Evolutionary conservation across 352 stramenopile species (phyloP).

Genomic region (Globisporangium paddicum): DNA sequence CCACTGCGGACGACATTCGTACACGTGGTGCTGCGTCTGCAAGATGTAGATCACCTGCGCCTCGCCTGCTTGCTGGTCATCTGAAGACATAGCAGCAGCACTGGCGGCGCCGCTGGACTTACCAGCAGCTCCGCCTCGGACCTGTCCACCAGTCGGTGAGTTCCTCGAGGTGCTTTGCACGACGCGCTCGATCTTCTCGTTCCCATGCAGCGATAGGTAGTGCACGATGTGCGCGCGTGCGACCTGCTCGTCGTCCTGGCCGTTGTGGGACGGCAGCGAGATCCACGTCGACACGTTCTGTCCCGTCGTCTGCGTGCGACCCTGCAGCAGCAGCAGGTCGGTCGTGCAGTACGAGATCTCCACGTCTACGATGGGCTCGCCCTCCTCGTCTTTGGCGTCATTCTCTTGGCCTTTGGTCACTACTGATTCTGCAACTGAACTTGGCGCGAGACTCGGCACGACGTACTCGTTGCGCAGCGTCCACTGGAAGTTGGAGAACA

Average conservation of each 20-base stretch:
- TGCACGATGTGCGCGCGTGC: slow-evolving; percentile 76
- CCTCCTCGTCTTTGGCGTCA: background rate
- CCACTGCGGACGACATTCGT: slow-evolving; percentile 84
- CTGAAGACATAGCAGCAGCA: background rate
- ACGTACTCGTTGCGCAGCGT: slow-evolving; percentile 61
- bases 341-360: slow-evolving; percentile 78
- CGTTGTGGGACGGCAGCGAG: slow-evolving; percentile 69
- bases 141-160: background rate
- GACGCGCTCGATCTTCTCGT: slow-evolving; percentile 69
- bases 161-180: slow-evolving; percentile 51
- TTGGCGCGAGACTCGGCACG: slow-evolving; percentile 44
- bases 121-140: background rate
- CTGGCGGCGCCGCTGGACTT: background rate
- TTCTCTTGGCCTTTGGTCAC: background rate
- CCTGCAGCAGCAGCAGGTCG: slow-evolving; percentile 81
- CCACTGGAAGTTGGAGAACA: slow-evolving; percentile 85
- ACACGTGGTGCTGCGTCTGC: slow-evolving; percentile 78
- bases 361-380: slow-evolving; percentile 37
- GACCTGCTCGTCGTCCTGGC: slow-evolving; percentile 27
- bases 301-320: slow-evolving; percentile 23
- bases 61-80: slow-evolving; percentile 19
- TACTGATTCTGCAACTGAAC: background rate
- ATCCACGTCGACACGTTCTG: slow-evolving; percentile 70
- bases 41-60: slow-evolving; percentile 78
- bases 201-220: slow-evolving; percentile 65